Conservation (phyloP, 345 rosid genomes). For the Populus nigra region DNA sequence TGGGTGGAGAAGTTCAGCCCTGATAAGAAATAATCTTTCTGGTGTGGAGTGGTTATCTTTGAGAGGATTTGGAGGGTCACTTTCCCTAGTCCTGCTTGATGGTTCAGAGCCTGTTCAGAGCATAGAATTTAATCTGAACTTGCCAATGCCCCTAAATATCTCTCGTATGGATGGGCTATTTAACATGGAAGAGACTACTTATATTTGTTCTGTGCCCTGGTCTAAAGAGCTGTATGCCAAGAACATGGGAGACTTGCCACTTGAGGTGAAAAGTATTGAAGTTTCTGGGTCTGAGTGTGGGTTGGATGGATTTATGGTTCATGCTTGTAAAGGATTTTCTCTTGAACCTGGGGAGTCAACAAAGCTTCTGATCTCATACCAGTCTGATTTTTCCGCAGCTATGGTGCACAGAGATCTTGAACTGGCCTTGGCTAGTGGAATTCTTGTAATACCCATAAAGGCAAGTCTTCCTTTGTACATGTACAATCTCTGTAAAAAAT, state of each 20-base stretch:
- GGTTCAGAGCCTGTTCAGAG: conserved; percentile 49
- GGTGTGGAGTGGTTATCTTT: conserved; percentile 77
- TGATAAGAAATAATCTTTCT: conserved; percentile 66
- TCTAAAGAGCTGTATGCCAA: conserved; percentile 58
- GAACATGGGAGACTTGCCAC: conserved; percentile 62
- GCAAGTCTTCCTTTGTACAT: conserved; percentile 56
- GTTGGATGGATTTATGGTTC: conserved; percentile 57
- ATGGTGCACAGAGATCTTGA: conserved; percentile 51
- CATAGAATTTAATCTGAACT: conserved; percentile 51
- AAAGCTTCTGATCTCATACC: conserved; percentile 56
- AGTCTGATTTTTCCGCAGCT: conserved; percentile 48
- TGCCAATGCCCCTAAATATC: conserved; percentile 36
- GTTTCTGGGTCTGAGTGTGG: conserved; percentile 55
- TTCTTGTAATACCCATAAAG: conserved; percentile 63
- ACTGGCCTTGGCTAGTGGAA: conserved; percentile 54
- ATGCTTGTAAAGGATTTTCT: conserved; percentile 47
- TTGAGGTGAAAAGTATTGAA: conserved; percentile 52
- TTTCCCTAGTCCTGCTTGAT: conserved; percentile 48
- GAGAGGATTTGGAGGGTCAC: conserved; percentile 55
- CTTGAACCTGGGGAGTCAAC: conserved; percentile 64
- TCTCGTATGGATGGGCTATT: conserved; percentile 36
- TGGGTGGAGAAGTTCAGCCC: conserved; percentile 65
- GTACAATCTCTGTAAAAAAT: conserved; percentile 57
- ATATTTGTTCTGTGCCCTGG: conserved; percentile 49
- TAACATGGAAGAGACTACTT: conserved; percentile 33